Conservation (phyloP, 371 early-diverging fungal genomes). For the Zopfochytrium polystomum region DNA sequence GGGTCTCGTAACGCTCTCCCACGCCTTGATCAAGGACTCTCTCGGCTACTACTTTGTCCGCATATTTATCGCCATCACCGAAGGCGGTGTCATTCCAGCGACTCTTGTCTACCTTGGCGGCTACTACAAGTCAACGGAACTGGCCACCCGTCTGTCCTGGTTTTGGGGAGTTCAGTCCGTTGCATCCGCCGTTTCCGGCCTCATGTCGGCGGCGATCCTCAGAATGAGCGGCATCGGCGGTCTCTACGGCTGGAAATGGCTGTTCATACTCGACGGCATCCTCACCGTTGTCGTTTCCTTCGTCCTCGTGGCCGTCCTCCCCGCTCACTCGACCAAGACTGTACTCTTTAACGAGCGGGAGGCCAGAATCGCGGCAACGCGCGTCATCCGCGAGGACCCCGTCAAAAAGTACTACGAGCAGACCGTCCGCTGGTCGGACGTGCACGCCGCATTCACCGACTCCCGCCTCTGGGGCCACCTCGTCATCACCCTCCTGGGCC, state of each 20-base stretch:
- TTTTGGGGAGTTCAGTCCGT: conserved; percentile 61
- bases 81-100: conserved; percentile 63
- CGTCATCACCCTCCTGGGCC: conserved; percentile 40
- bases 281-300: conserved; percentile 6
- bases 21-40: conserved; percentile 7
- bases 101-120: conserved; percentile 55
- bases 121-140: conserved; percentile 58
- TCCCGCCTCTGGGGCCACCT: conserved; percentile 49
- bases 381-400: conserved; percentile 33
- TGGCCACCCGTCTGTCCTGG: conserved; percentile 56
- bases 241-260: conserved; percentile 34
- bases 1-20: conserved; percentile 41
- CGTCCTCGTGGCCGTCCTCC: conserved; percentile 9
- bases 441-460: conserved; percentile 41
- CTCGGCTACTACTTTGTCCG: conserved; percentile 39
- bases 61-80: conserved; percentile 48
- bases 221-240: conserved; percentile 53
- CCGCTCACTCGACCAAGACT: conserved; percentile 27
- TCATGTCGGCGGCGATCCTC: conserved; percentile 58
- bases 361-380: conserved; percentile 28
- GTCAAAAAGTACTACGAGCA: conserved; percentile 43
- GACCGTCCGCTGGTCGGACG: conserved; percentile 45
- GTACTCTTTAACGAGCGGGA: conserved; percentile 26
- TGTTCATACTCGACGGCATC: conserved; percentile 22
- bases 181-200: conserved; percentile 58